Conservation (phyloP, 257 asterid genomes). For the Thymus mandschuricus region DNA sequence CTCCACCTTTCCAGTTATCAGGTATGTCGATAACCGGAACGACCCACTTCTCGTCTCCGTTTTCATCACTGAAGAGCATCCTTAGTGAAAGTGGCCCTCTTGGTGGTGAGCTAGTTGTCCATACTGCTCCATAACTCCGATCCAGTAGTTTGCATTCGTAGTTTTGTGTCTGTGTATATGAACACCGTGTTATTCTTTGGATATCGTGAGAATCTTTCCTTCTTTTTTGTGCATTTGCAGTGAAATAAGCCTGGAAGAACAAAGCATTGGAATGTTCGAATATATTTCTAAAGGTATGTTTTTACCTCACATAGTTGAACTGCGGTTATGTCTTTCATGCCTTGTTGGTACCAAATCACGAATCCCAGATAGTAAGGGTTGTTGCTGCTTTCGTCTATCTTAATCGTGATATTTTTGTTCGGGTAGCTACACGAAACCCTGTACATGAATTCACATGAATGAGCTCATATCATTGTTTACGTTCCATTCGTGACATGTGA, state of each 20-base stretch:
- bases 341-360: conserved; percentile 80
- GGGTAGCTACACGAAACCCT: conserved; percentile 90
- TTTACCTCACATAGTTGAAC: conserved; percentile 85
- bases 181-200: conserved; percentile 22
- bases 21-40: conserved; percentile 69
- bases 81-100: conserved; percentile 73
- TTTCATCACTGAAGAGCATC: conserved; percentile 67
- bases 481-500: too few species aligned
- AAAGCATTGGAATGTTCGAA: too few species aligned
- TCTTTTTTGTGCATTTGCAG: too few species aligned
- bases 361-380: conserved; percentile 80
- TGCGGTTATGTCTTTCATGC: conserved; percentile 70
- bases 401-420: conserved; percentile 61
- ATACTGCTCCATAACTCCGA: conserved; percentile 69
- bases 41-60: conserved; percentile 71
- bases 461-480: neutral
- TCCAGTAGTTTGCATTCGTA: conserved; percentile 70
- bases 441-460: conserved; percentile 21
- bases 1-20: conserved; percentile 77
- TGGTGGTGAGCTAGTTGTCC: conserved; percentile 74
- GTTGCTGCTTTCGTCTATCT: conserved; percentile 72
- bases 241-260: too few species aligned
- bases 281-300: conserved; percentile 8
- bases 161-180: conserved; percentile 54
- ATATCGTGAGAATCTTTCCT: neutral